phyloP scores from a whole-genome alignment of 2,329 filamentous ascomycete species.

The Fusarium dlaminii region DNA sequence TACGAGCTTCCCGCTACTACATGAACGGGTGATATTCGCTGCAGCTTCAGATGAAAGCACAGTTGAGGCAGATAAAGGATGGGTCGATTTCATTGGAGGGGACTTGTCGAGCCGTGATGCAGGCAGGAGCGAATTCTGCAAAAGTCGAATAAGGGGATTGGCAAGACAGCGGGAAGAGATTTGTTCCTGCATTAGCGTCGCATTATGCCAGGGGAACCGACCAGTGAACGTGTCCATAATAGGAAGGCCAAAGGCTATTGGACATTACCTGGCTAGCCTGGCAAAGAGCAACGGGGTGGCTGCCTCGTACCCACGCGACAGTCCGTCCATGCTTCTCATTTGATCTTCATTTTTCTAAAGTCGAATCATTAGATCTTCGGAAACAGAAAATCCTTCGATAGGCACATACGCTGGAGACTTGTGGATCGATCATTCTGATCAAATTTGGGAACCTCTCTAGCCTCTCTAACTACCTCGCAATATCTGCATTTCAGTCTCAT shows the following conservation, averaged over 20 bases:
- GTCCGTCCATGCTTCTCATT: slow-evolving; percentile 8
- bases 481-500: not conserved
- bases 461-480: not conserved
- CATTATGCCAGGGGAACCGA: slow-evolving; percentile 29
- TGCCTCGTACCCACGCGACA: slow-evolving; percentile 16
- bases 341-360: not conserved
- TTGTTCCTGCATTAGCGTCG: slow-evolving; percentile 44
- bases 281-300: not conserved
- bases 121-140: not conserved
- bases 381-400: not conserved
- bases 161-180: slow-evolving; percentile 29
- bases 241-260: slow-evolving; percentile 20
- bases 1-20: slow-evolving; percentile 3
- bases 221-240: slow-evolving; percentile 10
- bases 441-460: not conserved
- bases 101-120: not conserved
- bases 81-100: slow-evolving; percentile 9
- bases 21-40: not conserved
- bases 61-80: slow-evolving; percentile 2
- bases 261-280: not conserved
- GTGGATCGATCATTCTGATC: slow-evolving; percentile 2
- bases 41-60: slow-evolving; percentile 3
- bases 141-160: slow-evolving; percentile 12
- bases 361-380: not conserved
- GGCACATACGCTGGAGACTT: not conserved